Evolutionary conservation across 208 protist genomes (phyloP), one percentile per base, ranked within the genome.

Genomic region (Naegleria fowleri): DNA sequence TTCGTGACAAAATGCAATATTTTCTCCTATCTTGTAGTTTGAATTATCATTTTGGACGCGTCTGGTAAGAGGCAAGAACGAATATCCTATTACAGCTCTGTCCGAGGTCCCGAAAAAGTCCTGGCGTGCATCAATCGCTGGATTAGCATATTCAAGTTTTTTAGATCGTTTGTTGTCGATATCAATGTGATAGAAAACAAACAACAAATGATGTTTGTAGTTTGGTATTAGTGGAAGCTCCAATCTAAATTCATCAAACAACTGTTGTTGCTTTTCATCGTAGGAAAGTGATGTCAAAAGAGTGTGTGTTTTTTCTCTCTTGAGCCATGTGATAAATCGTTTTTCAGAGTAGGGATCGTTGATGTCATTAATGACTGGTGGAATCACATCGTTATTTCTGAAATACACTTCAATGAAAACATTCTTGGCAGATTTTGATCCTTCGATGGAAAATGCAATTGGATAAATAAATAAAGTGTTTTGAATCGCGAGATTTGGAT

Each of bases 241-340:
- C 15, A 91, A 16, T 43, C 51, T 91, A 41, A 91, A 43, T 40
- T 91, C 89, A 41, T 91, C 89, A 40, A 41, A 48, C 4, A 91
- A 91, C 25, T 22, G 4, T 88, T 51, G 55, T 5, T 75, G 22
- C 29, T 67, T 86, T 9, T 33, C 7, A 29, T 48, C 83, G 29
- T 48, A 39, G 0, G 89, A 43, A 41, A 91, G 41, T 0, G 55
- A 36, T 36, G 67, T 36, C 0, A 79, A 9, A 13, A 79, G 9
- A 79, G 67, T 36, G n/a, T 7, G 7, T 2, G 3, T 79, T 36
- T n/a, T 29, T 13, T 79, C 67, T 33, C n/a, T 79, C 29, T 79
- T 79, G 7, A 79, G n/a, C 16, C 16, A 36, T 36, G 67, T 13
- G 6, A 79, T 79, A 79, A 79, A 36, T 36, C 67, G 13, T 36